Evolutionary conservation across 345 rosid species (phyloP), one percentile per base, ranked within the genome.

Genomic region (Salix koriyanagi): DNA sequence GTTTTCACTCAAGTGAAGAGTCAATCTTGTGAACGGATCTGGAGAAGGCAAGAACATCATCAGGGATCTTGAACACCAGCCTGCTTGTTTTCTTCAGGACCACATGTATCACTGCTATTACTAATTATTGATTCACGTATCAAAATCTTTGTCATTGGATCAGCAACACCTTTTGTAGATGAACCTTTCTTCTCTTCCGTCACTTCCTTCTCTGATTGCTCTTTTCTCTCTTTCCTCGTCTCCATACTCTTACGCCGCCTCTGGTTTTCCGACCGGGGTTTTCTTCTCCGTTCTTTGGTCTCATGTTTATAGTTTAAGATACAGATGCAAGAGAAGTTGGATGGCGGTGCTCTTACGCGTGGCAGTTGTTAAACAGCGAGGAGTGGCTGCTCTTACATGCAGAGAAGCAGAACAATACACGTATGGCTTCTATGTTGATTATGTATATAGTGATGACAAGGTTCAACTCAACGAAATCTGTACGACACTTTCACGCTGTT

Each of bases 41-140:
- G 12, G 83, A 76, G 82, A 80, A 83, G 73, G 69, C 85, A 30
- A 86, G 80, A 34, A 84, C 79, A 26, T 79, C 84, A 2, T 77
- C 79, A 30, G 79, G 79, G 83, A 18, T 62, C 56, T 36, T 77
- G 41, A 44, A 72, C 79, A 54, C 9, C 25, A 19, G 2, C 11
- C 60, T 41, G 44, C 44, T 54, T 21, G 60, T 21, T 54, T 54
- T 54, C 60, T 21, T 21, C 23, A 54, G 13, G 44, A 41, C 44
- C 44, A 2, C 10, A 13, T 41, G 44, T 21, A 21, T 21, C n/a
- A 54, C 25, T 54, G 8, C 21, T 18, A 52, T 52, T 7, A 21
- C 60, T 7, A 19, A 54, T 21, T 21, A 54, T 21, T 7, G 25
- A 6, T 54, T 19, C 11, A 54, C 25, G 25, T 2, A 54, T 54